A percentile compares a stretch with the other conserved stretches of the same genome.
phyloP scores from a whole-genome alignment of 345 rosid genomes.

The Triadica sebifera region DNA sequence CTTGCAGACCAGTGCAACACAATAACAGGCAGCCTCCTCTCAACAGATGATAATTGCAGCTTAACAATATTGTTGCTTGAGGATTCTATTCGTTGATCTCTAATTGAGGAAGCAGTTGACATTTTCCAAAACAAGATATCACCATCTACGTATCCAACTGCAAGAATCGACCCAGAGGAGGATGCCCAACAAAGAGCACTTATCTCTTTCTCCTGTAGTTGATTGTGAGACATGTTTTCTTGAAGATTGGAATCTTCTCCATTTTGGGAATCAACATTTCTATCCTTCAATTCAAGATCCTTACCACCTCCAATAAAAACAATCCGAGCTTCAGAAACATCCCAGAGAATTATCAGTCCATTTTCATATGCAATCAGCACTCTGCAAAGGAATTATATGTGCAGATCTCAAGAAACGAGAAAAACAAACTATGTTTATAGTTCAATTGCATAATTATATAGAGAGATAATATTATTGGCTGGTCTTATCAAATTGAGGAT shows the following conservation, averaged over 20 bases:
- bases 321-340: conserved; percentile 60
- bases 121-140: conserved; percentile 80
- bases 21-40: conserved; percentile 76
- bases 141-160: conserved; percentile 87
- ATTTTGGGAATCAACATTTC: conserved; percentile 34
- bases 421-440: not conserved
- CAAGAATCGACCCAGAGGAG: conserved; percentile 70
- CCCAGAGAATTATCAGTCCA: conserved; percentile 84
- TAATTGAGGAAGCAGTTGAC: conserved; percentile 31
- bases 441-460: not conserved
- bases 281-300: conserved; percentile 58
- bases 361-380: conserved; percentile 69
- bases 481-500: not conserved
- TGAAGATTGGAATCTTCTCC: conserved; percentile 29
- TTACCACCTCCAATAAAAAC: conserved; percentile 59
- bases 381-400: conserved; percentile 44
- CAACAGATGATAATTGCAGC: conserved; percentile 66
- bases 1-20: conserved; percentile 60
- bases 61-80: conserved; percentile 55
- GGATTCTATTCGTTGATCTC: conserved; percentile 37
- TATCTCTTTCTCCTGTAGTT: conserved; percentile 67
- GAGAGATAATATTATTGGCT: conserved; percentile 8
- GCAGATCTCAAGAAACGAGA: not conserved
- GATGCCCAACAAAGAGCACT: conserved; percentile 90
- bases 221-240: conserved; percentile 33